Evolutionary conservation across 2,329 filamentous ascomycete species (phyloP).

Genomic region (Cercospora zeae-maydis): DNA sequence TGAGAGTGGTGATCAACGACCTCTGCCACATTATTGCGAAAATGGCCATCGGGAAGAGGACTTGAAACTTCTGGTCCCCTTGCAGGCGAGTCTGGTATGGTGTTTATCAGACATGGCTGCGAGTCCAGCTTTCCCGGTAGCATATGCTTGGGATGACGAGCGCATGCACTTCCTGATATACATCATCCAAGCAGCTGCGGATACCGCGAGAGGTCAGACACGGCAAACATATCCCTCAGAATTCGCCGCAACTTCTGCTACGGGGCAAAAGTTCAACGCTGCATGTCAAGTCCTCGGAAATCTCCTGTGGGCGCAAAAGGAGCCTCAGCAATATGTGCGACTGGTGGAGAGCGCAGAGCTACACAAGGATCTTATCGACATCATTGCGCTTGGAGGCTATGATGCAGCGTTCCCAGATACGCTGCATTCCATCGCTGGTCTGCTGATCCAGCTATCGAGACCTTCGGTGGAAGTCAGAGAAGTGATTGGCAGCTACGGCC

Average conservation of each 20-base stretch:
- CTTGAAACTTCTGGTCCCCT: not conserved
- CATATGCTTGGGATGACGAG: conserved; percentile 11
- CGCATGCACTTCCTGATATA: not conserved
- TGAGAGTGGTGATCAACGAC: conserved; percentile 1
- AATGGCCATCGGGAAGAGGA: conserved; percentile 1
- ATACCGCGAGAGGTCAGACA: not conserved
- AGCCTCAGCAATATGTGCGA: conserved; percentile 7
- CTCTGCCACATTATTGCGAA: not conserved
- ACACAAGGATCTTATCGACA: conserved; percentile 17
- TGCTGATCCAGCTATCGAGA: conserved; percentile 32
- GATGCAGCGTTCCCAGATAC: conserved; percentile 22
- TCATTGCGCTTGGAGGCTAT: conserved; percentile 6
- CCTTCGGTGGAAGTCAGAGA: conserved; percentile 24
- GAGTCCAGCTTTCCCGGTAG: conserved; percentile 18
- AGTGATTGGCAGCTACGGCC: conserved; percentile 21
- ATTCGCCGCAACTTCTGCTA: not conserved
- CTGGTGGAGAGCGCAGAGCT: conserved; percentile 16
- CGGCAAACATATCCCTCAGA: not conserved
- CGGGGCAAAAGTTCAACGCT: conserved; percentile 17
- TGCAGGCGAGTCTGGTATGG: conserved; percentile 31
- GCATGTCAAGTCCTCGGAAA: conserved; percentile 34
- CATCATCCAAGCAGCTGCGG: conserved; percentile 1
- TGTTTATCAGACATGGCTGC: conserved; percentile 33
- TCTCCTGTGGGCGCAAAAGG: conserved; percentile 22
- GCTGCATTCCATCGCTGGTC: conserved; percentile 30